Evolutionary conservation across 805 yeast species (phyloP), one percentile per base, ranked within the genome.

Genomic region (Vanderwaltozyma polyspora): DNA sequence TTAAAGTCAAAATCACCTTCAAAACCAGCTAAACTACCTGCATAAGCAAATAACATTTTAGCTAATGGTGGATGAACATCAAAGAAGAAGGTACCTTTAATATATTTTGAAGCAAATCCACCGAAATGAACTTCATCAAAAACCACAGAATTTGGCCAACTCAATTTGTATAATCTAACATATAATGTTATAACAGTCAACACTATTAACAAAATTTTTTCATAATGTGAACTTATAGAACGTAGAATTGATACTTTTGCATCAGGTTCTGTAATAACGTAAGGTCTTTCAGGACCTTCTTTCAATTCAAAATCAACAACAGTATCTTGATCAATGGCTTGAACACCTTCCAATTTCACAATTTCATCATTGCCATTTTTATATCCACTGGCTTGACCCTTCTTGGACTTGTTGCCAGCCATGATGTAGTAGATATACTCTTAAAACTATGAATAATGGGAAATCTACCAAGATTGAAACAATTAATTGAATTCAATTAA

Each of bases 41-140:
- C 69, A 28, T 77, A 79, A 3, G 85, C 87, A 59, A 70, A 80
- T 29, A 82, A 55, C 75, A 82, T 68, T 49, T 76, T 74, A 25
- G 79, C 77, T 44, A 82, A 64, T 7, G 94, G 94, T 6, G 94
- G 93, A 46, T 79, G 79, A 30, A 72, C 76, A 52, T 76, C 86
- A 68, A 79, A 66, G 57, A 79, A 80, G 51, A 67, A 79, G 19
- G 57, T 56, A 16, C 82, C 79, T 31, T 63, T 57, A 33, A 76
- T 66, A 61, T 86, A 91, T 58, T 82, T 79, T 39, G 78, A 70
- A 24, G 95, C 93, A 60, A 86, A 86, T 7, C 91, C 89, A 35
- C 98, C 97, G 49, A 89, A 85, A 56, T 81, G 91, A 27, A 79
- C 86, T 58, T 89, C 98, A 57, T 85, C 94, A 45, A 81, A 81